Conservation (phyloP, 2,329 filamentous ascomycete species). For the Thermothelomyces thermophilus region DNA sequence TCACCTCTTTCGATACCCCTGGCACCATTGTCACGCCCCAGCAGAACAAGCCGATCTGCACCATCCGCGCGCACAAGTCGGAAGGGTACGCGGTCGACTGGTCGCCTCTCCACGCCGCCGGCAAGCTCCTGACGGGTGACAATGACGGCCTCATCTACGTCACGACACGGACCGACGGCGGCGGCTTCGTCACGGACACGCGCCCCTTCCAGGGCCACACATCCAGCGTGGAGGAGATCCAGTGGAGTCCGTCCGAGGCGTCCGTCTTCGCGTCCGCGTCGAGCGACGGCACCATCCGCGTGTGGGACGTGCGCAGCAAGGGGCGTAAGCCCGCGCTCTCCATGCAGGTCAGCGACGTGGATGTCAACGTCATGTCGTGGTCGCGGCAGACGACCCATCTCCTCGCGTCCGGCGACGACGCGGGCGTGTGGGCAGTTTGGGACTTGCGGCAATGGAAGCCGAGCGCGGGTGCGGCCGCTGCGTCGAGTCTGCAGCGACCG, state of each 20-base stretch:
- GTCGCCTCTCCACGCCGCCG: slow-evolving; percentile 73
- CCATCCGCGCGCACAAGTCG: slow-evolving; percentile 81
- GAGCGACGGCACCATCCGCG: slow-evolving; percentile 86
- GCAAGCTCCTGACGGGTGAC: slow-evolving; percentile 87
- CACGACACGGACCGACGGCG: slow-evolving; percentile 79
- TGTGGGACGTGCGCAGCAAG: slow-evolving; percentile 94
- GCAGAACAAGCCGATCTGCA: slow-evolving; percentile 83
- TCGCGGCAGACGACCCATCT: slow-evolving; percentile 82
- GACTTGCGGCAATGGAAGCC: slow-evolving; percentile 93
- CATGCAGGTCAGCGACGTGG: slow-evolving; percentile 73
- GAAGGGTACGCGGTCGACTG: slow-evolving; percentile 98
- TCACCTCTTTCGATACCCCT: slow-evolving; percentile 83
- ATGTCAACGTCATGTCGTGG: slow-evolving; percentile 97
- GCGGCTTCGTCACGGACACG: slow-evolving; percentile 82
- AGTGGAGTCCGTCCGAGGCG: slow-evolving; percentile 91
- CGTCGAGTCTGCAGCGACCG: slow-evolving; percentile 45
- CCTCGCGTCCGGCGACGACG: slow-evolving; percentile 85
- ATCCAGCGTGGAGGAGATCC: slow-evolving; percentile 84
- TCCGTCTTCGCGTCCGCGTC: slow-evolving; percentile 93
- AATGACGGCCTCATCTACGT: slow-evolving; percentile 83
- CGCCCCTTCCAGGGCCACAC: slow-evolving; percentile 78
- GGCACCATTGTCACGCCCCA: slow-evolving; percentile 72
- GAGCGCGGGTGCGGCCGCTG: slow-evolving; percentile 35
- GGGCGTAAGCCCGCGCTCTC: slow-evolving; percentile 80
- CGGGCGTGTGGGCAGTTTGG: slow-evolving; percentile 94